phyloP scores from a whole-genome alignment of 352 stramenopile genomes.

The Blastocystis sp. region DNA sequence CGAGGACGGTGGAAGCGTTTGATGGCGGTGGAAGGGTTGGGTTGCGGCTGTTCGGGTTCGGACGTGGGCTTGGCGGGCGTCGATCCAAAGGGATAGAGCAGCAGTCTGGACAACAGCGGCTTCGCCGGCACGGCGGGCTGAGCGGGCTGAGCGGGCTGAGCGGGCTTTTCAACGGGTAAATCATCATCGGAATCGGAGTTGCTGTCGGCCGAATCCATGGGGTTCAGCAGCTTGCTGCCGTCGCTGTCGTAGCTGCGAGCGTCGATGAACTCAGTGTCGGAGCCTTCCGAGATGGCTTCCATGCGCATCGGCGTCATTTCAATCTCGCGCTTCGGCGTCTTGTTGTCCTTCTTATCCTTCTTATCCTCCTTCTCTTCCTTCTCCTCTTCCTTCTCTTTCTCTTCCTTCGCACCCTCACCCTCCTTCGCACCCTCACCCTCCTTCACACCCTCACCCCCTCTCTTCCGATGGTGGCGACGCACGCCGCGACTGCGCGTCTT shows the following conservation, averaged over 20 bases:
- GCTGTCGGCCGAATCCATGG: neutral
- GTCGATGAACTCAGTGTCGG: neutral
- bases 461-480: constrained; percentile 9
- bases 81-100: no score
- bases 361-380: neutral
- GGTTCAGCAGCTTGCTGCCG: neutral
- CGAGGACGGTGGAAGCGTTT: constrained; percentile 6
- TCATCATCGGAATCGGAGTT: neutral
- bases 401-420: neutral
- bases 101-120: no score
- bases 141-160: no score
- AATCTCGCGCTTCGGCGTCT: neutral
- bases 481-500: neutral
- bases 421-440: neutral
- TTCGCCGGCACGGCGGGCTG: no score
- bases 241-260: neutral
- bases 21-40: neutral
- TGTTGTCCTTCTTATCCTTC: neutral
- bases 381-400: neutral
- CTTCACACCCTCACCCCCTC: neutral
- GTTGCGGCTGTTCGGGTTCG: neutral
- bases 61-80: neutral
- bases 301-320: neutral
- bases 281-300: neutral
- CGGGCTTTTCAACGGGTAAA: no score